Evolutionary conservation across 805 yeast genomes (phyloP).

Genomic region (Saccharomycopsis sp.): DNA sequence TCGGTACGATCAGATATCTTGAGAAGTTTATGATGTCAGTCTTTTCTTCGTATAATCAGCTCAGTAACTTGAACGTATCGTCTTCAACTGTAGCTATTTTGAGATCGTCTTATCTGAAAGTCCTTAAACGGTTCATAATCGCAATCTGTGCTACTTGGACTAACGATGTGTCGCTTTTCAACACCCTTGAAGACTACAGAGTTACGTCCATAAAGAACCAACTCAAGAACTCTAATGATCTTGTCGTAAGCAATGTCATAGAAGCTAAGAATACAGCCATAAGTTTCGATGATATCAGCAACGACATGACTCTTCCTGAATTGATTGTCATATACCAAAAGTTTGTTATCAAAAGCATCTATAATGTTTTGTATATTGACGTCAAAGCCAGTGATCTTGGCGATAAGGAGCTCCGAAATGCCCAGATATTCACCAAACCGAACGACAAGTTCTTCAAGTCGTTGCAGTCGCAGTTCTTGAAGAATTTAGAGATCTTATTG

Average conservation of each 20-base stretch:
- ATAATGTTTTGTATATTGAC: slow-evolving; percentile 16
- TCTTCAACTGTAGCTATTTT: slow-evolving; percentile 30
- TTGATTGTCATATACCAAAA: slow-evolving; percentile 35
- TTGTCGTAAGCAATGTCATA: slow-evolving; percentile 10
- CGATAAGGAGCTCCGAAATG: slow-evolving; percentile 7
- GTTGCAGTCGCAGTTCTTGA: slow-evolving; percentile 31
- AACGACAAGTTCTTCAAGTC: slow-evolving; percentile 27
- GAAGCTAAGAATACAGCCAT: slow-evolving; percentile 12
- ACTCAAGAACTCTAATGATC: slow-evolving; percentile 14
- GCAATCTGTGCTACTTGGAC: slow-evolving; percentile 46
- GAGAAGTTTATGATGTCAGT: slow-evolving; percentile 41
- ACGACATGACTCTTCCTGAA: slow-evolving; percentile 34
- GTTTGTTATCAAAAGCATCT: slow-evolving; percentile 30
- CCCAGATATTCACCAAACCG: slow-evolving; percentile 29
- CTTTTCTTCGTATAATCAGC: slow-evolving; percentile 34
- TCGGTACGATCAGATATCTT: slow-evolving; percentile 49
- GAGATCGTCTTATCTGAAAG: slow-evolving; percentile 30
- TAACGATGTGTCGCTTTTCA: slow-evolving; percentile 38
- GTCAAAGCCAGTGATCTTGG: slow-evolving; percentile 9
- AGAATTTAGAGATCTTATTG: slow-evolving; percentile 30
- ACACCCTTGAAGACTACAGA: slow-evolving; percentile 36
- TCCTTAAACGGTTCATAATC: slow-evolving; percentile 39
- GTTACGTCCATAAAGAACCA: slow-evolving; percentile 16
- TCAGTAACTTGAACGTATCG: slow-evolving; percentile 39
- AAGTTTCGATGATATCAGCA: slow-evolving; percentile 25